Conservation (phyloP, 192 early-diverging fungal genomes). For the Borealophlyctis nickersoniae region DNA sequence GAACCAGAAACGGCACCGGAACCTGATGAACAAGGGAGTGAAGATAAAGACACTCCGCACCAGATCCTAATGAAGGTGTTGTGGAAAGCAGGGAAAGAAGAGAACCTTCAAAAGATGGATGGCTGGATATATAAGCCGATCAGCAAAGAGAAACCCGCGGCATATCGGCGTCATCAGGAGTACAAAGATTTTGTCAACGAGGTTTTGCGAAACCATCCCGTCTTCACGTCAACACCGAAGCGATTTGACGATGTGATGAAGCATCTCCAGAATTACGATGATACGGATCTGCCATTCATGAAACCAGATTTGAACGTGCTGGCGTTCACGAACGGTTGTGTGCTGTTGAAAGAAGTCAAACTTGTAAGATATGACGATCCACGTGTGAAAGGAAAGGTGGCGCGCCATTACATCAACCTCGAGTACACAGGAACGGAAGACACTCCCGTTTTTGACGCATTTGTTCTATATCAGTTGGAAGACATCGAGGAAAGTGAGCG, state of each 20-base stretch:
- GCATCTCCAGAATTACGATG: constrained; percentile 8
- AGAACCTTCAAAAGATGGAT: neutral
- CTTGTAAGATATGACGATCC: constrained; percentile 1
- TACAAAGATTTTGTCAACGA: constrained; percentile 12
- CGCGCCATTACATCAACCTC: constrained; percentile 7
- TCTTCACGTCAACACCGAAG: constrained; percentile 11
- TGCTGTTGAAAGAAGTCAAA: neutral
- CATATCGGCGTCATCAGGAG: neutral
- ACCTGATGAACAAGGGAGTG: neutral
- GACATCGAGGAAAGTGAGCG: neutral
- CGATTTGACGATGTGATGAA: constrained; percentile 5
- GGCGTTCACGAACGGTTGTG: constrained; percentile 4
- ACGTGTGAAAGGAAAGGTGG: neutral
- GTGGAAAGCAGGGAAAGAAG: neutral
- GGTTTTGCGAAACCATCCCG: neutral
- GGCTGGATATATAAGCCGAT: constrained; percentile 12
- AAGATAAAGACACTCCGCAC: constrained; percentile 6
- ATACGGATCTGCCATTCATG: constrained; percentile 5
- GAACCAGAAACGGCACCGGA: neutral
- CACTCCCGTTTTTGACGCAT: constrained; percentile 4
- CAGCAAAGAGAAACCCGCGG: constrained; percentile 4
- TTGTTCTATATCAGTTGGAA: constrained; percentile 4
- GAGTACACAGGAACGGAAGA: constrained; percentile 1
- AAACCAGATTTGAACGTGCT: constrained; percentile 13
- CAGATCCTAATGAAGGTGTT: constrained; percentile 5